Evolutionary conservation across 495 filamentous ascomycete genomes (phyloP).

Genomic region (Penicillium angulare): DNA sequence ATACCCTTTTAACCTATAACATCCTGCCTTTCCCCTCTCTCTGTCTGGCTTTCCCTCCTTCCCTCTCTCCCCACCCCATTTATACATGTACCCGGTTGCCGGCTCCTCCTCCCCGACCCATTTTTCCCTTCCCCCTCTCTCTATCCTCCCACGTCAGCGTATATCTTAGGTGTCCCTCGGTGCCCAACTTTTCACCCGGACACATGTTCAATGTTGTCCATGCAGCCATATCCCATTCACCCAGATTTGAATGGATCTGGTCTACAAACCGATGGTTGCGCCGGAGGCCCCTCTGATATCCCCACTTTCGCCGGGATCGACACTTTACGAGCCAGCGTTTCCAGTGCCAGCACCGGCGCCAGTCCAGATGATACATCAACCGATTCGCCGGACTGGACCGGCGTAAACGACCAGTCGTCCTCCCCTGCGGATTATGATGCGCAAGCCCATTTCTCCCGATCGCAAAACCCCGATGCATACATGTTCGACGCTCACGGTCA

Average conservation of each 20-base stretch:
- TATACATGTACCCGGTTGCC: conserved; percentile 2
- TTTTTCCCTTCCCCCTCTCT: background rate
- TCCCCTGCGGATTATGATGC: conserved; percentile 26
- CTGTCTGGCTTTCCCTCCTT: background rate
- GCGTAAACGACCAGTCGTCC: conserved; percentile 25
- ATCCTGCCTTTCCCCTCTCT: background rate
- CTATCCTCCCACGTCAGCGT: background rate
- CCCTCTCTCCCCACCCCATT: conserved; percentile 3
- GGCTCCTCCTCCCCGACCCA: no score
- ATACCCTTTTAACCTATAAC: no score
- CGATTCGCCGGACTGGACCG: conserved; percentile 38
- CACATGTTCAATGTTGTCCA: conserved; percentile 43
- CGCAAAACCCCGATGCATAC: conserved; percentile 18
- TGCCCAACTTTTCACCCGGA: background rate
- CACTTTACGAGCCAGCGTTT: conserved; percentile 33
- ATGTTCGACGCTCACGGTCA: conserved; percentile 12
- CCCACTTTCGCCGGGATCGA: conserved; percentile 23
- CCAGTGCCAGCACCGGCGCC: conserved; percentile 33
- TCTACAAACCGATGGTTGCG: conserved; percentile 12
- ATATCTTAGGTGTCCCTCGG: background rate
- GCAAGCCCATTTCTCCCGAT: conserved; percentile 14
- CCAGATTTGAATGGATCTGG: conserved; percentile 15
- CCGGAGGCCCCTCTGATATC: conserved; percentile 21
- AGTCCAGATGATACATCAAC: conserved; percentile 40
- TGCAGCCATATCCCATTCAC: conserved; percentile 31